Percentiles rank a stretch among this genome's conserved stretches.
Conservation (phyloP, 2,329 filamentous ascomycete species). For the Ceratocystis albifundus region DNA sequence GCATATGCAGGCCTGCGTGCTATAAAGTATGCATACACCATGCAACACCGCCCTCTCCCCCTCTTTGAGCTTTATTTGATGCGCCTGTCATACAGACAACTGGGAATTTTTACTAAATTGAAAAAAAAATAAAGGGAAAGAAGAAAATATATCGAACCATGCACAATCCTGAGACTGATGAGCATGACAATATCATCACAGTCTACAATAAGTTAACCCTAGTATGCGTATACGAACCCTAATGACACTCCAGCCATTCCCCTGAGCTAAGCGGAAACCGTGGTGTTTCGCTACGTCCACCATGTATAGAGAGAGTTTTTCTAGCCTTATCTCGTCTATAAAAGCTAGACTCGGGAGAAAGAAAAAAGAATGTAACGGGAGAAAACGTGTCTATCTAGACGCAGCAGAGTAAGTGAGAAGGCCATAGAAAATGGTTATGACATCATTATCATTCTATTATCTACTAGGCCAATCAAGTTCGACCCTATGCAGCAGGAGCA, state of each 20-base stretch:
- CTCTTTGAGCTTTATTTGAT: not conserved
- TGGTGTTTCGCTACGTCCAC: constrained; percentile 8
- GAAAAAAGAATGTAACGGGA: not conserved
- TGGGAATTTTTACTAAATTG: not conserved
- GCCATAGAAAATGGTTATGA: not conserved
- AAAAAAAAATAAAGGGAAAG: not conserved
- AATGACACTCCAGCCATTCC: not conserved
- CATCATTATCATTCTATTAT: not conserved
- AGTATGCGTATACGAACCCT: no score
- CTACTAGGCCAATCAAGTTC: not conserved
- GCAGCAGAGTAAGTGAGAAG: not conserved
- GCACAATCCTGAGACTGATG: not conserved
- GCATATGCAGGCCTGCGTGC: not conserved
- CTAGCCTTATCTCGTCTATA: not conserved
- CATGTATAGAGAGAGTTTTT: not conserved
- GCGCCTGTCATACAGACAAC: not conserved
- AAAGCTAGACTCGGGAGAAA: not conserved
- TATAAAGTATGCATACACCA: not conserved
- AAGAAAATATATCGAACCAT: no score
- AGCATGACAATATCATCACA: not conserved
- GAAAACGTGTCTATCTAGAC: not conserved
- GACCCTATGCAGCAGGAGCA: not conserved
- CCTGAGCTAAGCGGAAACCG: constrained; percentile 16
- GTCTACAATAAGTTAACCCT: not conserved
- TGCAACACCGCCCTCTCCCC: not conserved